phyloP scores from a whole-genome alignment of 306 rosid genomes.

The Pterocarpus macrocarpus region DNA sequence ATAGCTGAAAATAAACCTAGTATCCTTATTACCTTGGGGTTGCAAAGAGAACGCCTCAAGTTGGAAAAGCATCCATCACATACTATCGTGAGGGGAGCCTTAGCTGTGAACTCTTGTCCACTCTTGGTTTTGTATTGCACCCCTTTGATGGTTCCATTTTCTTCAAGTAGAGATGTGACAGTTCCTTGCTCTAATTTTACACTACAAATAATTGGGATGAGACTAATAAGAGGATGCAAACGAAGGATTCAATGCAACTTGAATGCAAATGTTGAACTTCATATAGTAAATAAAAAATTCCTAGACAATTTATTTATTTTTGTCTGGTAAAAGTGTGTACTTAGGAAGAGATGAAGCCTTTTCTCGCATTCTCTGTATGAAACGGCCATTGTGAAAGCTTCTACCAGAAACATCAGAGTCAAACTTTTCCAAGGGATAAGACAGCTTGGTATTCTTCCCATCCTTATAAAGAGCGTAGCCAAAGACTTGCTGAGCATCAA shows the following conservation, averaged over 20 bases:
- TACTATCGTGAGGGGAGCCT: slow-evolving; percentile 67
- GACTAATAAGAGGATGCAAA: background rate
- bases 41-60: slow-evolving; percentile 59
- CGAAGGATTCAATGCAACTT: background rate
- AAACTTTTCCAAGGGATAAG: slow-evolving; percentile 62
- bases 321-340: slow-evolving; percentile 31
- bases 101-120: slow-evolving; percentile 67
- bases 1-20: background rate
- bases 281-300: background rate
- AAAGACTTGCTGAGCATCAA: slow-evolving; percentile 79
- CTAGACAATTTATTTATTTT: too few species aligned
- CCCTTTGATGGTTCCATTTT: slow-evolving; percentile 77
- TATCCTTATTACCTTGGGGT: slow-evolving; percentile 58
- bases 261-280: background rate
- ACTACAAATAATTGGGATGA: slow-evolving; percentile 52
- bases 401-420: slow-evolving; percentile 60
- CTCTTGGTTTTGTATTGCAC: slow-evolving; percentile 77
- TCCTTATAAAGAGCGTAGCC: slow-evolving; percentile 83
- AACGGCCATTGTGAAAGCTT: slow-evolving; percentile 69
- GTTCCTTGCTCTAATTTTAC: slow-evolving; percentile 89
- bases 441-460: slow-evolving; percentile 55
- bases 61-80: slow-evolving; percentile 75
- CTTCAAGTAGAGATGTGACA: slow-evolving; percentile 78
- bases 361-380: slow-evolving; percentile 64
- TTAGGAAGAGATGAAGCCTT: slow-evolving; percentile 60